Evolutionary conservation across 768 basidiomycete species (phyloP), one percentile per base, ranked within the genome.

Genomic region (Boletus insuetus): DNA sequence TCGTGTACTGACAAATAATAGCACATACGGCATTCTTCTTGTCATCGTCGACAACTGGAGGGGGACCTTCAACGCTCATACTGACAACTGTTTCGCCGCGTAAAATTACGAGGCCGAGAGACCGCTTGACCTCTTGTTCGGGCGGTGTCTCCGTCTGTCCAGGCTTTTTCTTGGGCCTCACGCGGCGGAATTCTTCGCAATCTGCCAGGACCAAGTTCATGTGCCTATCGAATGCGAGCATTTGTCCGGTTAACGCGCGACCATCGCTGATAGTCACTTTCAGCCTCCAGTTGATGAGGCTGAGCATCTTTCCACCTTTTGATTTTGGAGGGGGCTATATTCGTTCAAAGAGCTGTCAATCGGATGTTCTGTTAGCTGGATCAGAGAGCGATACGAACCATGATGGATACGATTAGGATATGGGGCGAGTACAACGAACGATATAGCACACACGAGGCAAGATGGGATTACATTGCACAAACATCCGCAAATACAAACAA

Each of bases 181-280:
- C 86, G 60, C 90, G 85, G 65, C 97, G 78, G 70, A 98, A 99
- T 74, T 99, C 97, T 74, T 99, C 97, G 69, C 95, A 98, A 64
- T 98, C 97, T 16, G 96, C 94, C 51, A 99, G 77, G 43, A 99
- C 97, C 64, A 99, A 80, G 76, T 99, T 99, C 97, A 98, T 99
- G 75, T 99, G 97, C 68, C 91, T 88, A 78, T 99, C 97, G 72
- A 98, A 99, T 49, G 97, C 97, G 72, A 99, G 89, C 92, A 98
- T 97, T 77, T 98, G 97, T 40, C 97, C 97, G 44, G 91, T 93
- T 65, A 98, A 78, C 53, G 90, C 84, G 72, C 97, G 91, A 56
- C 94, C 94, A 74, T 99, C 97, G 86, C 88, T 97, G 75, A 98
- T 87, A 55, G 94, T 97, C 55, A 98, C 87, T 76, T 91, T 95